phyloP scores from a whole-genome alignment of 176 grass and related monocot species.

The Phragmites australis region DNA sequence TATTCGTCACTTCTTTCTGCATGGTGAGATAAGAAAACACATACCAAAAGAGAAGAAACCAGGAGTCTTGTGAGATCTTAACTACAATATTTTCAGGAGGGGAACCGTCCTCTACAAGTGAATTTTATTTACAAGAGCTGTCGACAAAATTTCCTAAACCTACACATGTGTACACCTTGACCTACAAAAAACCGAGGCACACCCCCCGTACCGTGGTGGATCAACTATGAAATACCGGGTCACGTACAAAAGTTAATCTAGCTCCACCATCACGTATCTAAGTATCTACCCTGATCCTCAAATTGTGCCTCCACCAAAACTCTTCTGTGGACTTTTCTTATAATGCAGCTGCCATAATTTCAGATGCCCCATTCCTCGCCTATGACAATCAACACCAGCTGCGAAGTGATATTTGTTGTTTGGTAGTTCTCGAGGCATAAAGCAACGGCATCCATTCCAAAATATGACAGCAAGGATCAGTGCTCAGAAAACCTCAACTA shows the following conservation, averaged over 20 bases:
- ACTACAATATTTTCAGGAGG: no score
- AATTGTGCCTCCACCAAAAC: not conserved
- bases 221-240: not conserved
- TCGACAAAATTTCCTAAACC: constrained; percentile 37
- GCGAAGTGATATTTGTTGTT: constrained; percentile 12
- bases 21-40: no score
- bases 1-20: no score
- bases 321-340: not conserved
- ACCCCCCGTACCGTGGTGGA: not conserved
- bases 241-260: constrained; percentile 22
- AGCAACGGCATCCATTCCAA: constrained; percentile 11
- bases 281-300: constrained; percentile 19
- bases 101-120: no score
- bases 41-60: no score
- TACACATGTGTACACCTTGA: constrained; percentile 30
- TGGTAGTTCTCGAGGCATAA: not conserved
- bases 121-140: constrained; percentile 28
- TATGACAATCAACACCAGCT: not conserved
- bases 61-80: no score
- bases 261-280: not conserved
- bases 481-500: constrained; percentile 16
- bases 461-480: not conserved
- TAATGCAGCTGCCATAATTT: not conserved
- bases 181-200: constrained; percentile 16
- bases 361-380: not conserved